These are phyloP conservation scores for Colletotrichum shisoi DNA, from an alignment of 2,329 filamentous ascomycete species.

Conservation along the genomic window DNA sequence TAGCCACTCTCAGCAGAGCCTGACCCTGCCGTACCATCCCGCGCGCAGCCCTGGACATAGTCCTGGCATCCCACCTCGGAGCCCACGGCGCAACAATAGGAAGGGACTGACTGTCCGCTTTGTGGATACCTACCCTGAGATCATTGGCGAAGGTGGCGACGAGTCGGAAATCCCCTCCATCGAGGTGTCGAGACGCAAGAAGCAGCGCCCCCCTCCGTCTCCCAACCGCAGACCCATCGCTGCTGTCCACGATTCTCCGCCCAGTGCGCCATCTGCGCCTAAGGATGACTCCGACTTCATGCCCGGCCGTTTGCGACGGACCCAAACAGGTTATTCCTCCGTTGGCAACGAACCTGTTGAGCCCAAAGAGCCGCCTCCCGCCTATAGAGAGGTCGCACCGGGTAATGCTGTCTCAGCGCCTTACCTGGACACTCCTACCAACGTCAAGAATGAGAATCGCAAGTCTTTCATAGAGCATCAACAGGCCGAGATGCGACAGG, in stretches of 20 bases:
- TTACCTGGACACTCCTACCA: constrained; percentile 53
- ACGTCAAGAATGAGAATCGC: constrained; percentile 60
- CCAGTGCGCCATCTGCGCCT: constrained; percentile 41
- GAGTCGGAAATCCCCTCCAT: constrained; percentile 76
- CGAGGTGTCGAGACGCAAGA: constrained; percentile 72
- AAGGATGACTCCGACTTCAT: constrained; percentile 56
- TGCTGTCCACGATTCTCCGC: constrained; percentile 44
- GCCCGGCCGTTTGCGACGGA: constrained; percentile 63
- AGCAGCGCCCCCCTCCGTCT: constrained; percentile 46
- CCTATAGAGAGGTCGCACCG: constrained; percentile 45
- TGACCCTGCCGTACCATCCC: constrained; percentile 54
- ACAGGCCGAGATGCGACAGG: constrained; percentile 67
- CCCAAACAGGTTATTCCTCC: constrained; percentile 63
- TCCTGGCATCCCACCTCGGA: constrained; percentile 44
- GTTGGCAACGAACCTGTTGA: constrained; percentile 43
- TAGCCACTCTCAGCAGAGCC: constrained; percentile 54
- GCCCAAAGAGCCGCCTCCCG: constrained; percentile 26
- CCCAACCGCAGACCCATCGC: constrained; percentile 44
- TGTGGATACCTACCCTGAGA: constrained; percentile 72
- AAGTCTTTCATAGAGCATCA: constrained; percentile 67
- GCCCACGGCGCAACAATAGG: constrained; percentile 59
- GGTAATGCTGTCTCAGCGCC: constrained; percentile 50
- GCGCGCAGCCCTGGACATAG: constrained; percentile 50
- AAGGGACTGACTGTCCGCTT: constrained; percentile 81
- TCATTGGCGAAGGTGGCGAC: constrained; percentile 92